phyloP scores from a whole-genome alignment of 2,329 filamentous ascomycete genomes.

The Chrysoporthe austroafricana region DNA sequence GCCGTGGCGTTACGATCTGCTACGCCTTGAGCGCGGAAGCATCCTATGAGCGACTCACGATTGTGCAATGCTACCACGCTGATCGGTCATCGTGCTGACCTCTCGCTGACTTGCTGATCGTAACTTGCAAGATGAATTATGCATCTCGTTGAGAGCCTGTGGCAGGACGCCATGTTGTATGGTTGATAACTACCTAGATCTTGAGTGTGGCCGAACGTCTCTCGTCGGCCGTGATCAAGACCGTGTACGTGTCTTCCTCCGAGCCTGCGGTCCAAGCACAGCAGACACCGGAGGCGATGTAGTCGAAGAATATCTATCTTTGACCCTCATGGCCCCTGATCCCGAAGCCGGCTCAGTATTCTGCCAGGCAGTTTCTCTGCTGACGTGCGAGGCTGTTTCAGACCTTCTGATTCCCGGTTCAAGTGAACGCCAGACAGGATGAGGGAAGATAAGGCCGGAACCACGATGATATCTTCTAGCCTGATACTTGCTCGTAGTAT shows the following conservation, averaged over 20 bases:
- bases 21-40: neutral
- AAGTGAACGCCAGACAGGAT: neutral
- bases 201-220: neutral
- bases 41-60: neutral
- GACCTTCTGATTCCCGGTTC: neutral
- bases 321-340: neutral
- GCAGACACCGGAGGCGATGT: too few species aligned
- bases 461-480: neutral
- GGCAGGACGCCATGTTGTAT: too few species aligned
- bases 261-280: too few species aligned
- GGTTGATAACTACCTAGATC: neutral
- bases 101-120: slow-evolving; percentile 2
- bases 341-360: neutral
- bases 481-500: neutral
- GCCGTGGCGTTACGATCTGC: neutral
- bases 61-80: neutral
- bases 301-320: neutral
- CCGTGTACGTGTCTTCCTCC: neutral
- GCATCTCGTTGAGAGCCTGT: neutral
- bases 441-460: neutral
- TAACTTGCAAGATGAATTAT: neutral
- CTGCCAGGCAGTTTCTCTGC: neutral
- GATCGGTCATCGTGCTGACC: neutral
- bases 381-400: neutral
- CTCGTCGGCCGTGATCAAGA: neutral